These are phyloP conservation scores for Senna tora DNA, from an alignment of 306 rosid species.

Conservation along the genomic window DNA sequence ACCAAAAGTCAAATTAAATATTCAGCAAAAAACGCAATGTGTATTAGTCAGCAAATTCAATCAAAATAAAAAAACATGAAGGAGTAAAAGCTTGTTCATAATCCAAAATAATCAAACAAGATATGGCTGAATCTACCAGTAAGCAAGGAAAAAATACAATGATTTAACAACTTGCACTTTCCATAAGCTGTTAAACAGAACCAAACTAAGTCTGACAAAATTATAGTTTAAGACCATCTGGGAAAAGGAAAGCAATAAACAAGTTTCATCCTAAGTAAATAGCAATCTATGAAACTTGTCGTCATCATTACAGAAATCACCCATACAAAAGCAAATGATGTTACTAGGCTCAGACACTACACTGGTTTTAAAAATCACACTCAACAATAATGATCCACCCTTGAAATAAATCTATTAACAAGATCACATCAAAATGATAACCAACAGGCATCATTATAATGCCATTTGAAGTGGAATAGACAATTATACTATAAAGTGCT, in stretches of 20 bases:
- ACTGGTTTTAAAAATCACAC: neutral
- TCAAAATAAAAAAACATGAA: constrained; percentile 31
- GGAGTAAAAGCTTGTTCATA: constrained; percentile 23
- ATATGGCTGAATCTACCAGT: constrained; percentile 4
- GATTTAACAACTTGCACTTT: neutral
- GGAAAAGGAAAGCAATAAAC: neutral
- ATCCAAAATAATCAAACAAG: constrained; percentile 7
- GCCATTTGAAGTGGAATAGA: neutral
- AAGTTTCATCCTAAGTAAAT: neutral
- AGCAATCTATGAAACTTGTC: neutral
- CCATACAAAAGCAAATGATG: neutral
- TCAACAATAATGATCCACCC: neutral
- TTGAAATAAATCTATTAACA: neutral
- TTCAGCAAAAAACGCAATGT: constrained; percentile 29
- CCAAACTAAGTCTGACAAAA: neutral
- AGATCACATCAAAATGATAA: constrained; percentile 2
- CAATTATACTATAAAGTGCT: neutral
- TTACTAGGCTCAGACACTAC: neutral
- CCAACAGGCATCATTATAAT: neutral
- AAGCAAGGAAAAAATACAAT: constrained; percentile 24
- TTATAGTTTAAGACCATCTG: constrained; percentile 14
- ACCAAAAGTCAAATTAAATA: constrained; percentile 19
- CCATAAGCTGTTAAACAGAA: neutral
- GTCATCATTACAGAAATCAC: neutral
- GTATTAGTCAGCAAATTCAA: constrained; percentile 27